Conservation (phyloP, 2,329 filamentous ascomycete species). For the Colletotrichum sp. region DNA sequence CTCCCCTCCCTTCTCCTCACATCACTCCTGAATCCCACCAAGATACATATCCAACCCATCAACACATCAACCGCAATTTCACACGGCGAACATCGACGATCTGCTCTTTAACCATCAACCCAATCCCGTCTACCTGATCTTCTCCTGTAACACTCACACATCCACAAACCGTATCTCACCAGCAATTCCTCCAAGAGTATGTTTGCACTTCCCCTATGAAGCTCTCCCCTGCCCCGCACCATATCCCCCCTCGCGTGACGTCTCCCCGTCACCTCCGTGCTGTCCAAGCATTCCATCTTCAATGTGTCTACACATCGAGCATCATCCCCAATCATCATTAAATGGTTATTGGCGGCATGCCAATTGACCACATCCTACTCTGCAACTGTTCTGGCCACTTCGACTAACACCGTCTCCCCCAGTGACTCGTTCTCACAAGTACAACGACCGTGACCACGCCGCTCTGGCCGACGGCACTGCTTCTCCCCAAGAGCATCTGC, state of each 20-base stretch:
- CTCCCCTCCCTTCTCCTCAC: neutral
- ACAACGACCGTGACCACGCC: slow-evolving; percentile 89
- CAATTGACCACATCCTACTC: neutral
- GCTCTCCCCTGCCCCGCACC: slow-evolving; percentile 9
- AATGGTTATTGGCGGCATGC: neutral
- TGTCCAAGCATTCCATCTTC: neutral
- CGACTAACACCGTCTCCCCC: slow-evolving; percentile 17
- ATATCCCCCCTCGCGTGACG: slow-evolving; percentile 1
- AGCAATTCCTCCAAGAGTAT: slow-evolving; percentile 19
- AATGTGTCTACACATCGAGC: neutral
- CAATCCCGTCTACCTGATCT: neutral
- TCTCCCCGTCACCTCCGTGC: neutral
- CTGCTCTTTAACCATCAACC: neutral
- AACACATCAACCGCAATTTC: neutral
- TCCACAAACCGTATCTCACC: neutral
- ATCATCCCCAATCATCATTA: neutral
- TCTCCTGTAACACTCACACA: neutral
- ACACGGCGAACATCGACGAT: neutral
- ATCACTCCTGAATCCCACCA: neutral
- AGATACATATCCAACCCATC: slow-evolving; percentile 3
- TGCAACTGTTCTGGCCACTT: neutral
- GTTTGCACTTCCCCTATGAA: neutral
- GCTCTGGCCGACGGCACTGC: slow-evolving; percentile 77
- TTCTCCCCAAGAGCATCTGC: slow-evolving; percentile 72
- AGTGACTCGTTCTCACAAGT: slow-evolving; percentile 99